phyloP scores from a whole-genome alignment of 1,284 basidiomycete species.

The Ceratobasidium theobromae region DNA sequence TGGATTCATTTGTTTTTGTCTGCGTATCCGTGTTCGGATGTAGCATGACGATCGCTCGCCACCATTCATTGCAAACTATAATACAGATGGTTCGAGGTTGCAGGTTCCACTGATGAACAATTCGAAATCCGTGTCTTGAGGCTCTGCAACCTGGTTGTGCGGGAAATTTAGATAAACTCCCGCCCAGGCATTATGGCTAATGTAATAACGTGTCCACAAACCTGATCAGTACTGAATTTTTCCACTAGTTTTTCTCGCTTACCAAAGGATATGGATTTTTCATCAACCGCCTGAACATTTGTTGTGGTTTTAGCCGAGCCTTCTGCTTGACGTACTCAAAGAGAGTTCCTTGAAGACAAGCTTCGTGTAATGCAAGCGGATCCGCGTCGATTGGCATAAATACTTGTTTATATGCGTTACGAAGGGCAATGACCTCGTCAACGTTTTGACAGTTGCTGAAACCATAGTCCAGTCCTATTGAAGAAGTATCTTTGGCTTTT shows the following conservation, averaged over 20 bases:
- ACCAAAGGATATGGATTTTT: neutral
- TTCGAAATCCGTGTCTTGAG: no score
- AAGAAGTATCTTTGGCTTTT: neutral
- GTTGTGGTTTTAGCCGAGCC: neutral
- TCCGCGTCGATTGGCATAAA: constrained; percentile 39
- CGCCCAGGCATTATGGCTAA: no score
- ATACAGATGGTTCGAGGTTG: no score
- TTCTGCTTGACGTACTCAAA: constrained; percentile 38
- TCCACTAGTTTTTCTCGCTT: neutral
- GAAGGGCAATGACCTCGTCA: constrained; percentile 41
- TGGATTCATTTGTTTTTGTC: no score
- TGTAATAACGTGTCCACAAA: no score
- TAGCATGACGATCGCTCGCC: no score
- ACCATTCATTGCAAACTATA: no score
- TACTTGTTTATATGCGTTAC: constrained; percentile 42
- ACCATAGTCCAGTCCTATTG: constrained; percentile 45
- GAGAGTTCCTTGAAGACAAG: constrained; percentile 43
- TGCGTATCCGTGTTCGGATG: no score
- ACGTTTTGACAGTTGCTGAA: constrained; percentile 44
- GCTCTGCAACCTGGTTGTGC: no score
- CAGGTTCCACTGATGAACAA: no score
- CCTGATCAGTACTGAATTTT: no score
- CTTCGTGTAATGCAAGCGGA: constrained; percentile 45
- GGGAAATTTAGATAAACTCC: no score
- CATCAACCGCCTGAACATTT: constrained; percentile 11